These are phyloP conservation scores for Fraxinus floribunda DNA, from an alignment of 305 asterid genomes.

Conservation along the genomic window DNA sequence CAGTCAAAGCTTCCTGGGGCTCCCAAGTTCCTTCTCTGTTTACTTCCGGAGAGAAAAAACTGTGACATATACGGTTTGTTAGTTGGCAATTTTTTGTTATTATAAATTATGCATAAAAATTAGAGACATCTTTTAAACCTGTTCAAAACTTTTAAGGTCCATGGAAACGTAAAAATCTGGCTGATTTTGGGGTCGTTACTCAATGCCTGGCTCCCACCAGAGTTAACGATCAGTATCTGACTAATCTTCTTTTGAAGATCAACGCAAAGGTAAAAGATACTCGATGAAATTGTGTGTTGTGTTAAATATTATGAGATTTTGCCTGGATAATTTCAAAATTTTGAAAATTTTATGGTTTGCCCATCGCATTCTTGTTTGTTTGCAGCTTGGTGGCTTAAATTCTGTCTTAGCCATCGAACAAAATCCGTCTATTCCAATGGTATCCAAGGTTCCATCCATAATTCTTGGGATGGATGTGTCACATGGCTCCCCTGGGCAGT, in stretches of 20 bases:
- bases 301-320: not conserved
- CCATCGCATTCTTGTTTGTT: not conserved
- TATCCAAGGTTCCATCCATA: conserved; percentile 70
- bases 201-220: conserved; percentile 75
- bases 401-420: conserved; percentile 62
- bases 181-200: conserved; percentile 80
- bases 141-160: conserved; percentile 49
- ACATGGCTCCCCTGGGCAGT: conserved; percentile 87
- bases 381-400: conserved; percentile 88
- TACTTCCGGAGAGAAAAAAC: conserved; percentile 65
- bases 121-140: not conserved
- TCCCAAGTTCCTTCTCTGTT: conserved; percentile 62
- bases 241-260: conserved; percentile 74
- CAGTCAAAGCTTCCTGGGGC: conserved; percentile 53
- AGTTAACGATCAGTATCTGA: conserved; percentile 76
- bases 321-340: not conserved
- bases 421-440: conserved; percentile 53
- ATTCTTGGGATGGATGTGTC: conserved; percentile 94
- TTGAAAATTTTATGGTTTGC: too few relatives aligned
- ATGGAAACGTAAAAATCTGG: conserved; percentile 79
- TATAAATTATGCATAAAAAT: not conserved
- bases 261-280: conserved; percentile 68
- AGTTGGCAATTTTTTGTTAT: not conserved
- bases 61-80: conserved; percentile 63
- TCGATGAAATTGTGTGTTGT: not conserved